phyloP scores from a whole-genome alignment of 2,329 filamentous ascomycete genomes.

The Sporothrix pseudoabietina region DNA sequence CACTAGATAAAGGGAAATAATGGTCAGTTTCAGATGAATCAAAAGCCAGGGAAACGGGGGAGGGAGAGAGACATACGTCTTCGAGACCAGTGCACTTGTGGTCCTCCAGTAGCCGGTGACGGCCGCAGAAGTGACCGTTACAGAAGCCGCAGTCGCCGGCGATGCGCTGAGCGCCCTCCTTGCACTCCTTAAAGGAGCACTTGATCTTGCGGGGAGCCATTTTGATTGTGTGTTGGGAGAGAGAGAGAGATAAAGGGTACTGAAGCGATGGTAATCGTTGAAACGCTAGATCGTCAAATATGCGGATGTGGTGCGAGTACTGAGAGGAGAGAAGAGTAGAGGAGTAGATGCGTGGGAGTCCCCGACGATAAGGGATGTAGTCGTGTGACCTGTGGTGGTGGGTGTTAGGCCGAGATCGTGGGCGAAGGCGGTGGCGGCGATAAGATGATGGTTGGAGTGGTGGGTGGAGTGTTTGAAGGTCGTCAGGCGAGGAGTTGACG shows the following conservation, averaged over 20 bases:
- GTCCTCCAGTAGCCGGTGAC: conserved; percentile 89
- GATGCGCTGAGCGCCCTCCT: conserved; percentile 83
- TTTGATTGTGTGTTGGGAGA: conserved; percentile 35
- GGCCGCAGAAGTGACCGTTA: conserved; percentile 89
- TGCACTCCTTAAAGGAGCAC: conserved; percentile 89
- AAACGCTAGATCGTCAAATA: not conserved
- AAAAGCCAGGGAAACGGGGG: not conserved
- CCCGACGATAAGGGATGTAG: not conserved
- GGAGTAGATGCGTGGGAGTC: not conserved
- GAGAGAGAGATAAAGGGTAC: not conserved
- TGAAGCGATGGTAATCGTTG: not conserved
- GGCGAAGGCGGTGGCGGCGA: not conserved
- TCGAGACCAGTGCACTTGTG: conserved; percentile 92
- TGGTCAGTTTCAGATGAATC: conserved; percentile 42
- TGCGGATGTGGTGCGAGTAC: not conserved
- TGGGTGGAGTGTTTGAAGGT: not conserved
- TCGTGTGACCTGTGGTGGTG: not conserved
- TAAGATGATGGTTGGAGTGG: not conserved
- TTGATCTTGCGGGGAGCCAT: conserved; percentile 77
- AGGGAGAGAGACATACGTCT: conserved; percentile 63
- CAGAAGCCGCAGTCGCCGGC: conserved; percentile 97
- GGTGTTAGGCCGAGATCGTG: conserved; percentile 14
- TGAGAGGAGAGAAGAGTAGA: not conserved
- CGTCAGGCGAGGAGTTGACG: conserved; percentile 9
- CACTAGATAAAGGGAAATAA: conserved; percentile 57